phyloP scores from a whole-genome alignment of 495 filamentous ascomycete species.

The Hypomontagnella monticulosa region DNA sequence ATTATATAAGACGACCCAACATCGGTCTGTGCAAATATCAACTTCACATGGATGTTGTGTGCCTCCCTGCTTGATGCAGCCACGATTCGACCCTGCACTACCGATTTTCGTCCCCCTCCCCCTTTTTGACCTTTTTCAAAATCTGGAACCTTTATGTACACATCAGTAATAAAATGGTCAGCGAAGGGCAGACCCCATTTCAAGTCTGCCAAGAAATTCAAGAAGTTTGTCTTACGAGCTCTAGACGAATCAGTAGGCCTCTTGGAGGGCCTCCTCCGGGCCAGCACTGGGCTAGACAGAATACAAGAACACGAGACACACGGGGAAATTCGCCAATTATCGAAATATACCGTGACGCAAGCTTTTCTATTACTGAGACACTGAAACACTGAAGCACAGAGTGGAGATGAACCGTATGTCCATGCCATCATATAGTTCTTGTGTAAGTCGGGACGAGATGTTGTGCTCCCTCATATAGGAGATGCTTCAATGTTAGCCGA shows the following conservation, averaged over 20 bases:
- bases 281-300: slow-evolving; percentile 21
- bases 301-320: slow-evolving; percentile 37
- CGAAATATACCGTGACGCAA: slow-evolving; percentile 38
- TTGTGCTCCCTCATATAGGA: slow-evolving; percentile 20
- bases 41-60: slow-evolving; percentile 29
- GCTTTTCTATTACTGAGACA: slow-evolving; percentile 28
- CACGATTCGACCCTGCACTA: slow-evolving; percentile 17
- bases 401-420: slow-evolving; percentile 34
- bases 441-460: slow-evolving; percentile 38
- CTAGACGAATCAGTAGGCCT: slow-evolving; percentile 30
- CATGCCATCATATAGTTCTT: slow-evolving; percentile 44
- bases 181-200: slow-evolving; percentile 26
- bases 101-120: slow-evolving; percentile 4
- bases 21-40: slow-evolving; percentile 23
- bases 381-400: slow-evolving; percentile 35
- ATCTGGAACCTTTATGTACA: not conserved
- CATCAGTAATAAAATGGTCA: slow-evolving; percentile 9
- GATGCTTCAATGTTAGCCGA: slow-evolving; percentile 32
- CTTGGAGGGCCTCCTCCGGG: slow-evolving; percentile 17
- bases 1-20: slow-evolving; percentile 11
- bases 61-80: slow-evolving; percentile 18
- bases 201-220: slow-evolving; percentile 24
- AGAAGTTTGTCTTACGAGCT: slow-evolving; percentile 24
- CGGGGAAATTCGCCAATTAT: slow-evolving; percentile 48
- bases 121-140: not conserved